Percentiles rank a stretch among this genome's conserved stretches.
phyloP scores from a whole-genome alignment of 495 filamentous ascomycete species.

The Amniculicola lignicola region DNA sequence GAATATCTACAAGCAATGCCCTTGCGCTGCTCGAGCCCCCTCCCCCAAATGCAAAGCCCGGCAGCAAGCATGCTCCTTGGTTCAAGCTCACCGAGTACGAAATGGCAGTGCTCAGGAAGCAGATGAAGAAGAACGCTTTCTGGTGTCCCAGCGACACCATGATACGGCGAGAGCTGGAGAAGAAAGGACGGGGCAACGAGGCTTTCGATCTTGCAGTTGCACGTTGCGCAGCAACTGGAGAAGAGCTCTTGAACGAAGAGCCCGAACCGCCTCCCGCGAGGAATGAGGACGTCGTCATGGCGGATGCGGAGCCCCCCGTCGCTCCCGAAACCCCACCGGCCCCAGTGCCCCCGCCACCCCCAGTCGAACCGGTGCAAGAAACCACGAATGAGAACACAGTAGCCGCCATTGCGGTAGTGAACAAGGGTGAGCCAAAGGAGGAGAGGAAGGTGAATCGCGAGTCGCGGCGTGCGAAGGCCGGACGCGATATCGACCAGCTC shows the following conservation, averaged over 20 bases:
- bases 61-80: slow-evolving; percentile 82
- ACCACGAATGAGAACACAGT: slow-evolving; percentile 48
- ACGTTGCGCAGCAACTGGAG: slow-evolving; percentile 64
- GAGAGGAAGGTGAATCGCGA: slow-evolving; percentile 64
- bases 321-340: background rate
- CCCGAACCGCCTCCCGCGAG: slow-evolving; percentile 7
- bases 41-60: slow-evolving; percentile 68
- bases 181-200: slow-evolving; percentile 71
- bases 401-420: slow-evolving; percentile 82
- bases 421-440: slow-evolving; percentile 89
- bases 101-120: slow-evolving; percentile 83
- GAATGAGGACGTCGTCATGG: background rate
- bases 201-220: slow-evolving; percentile 67
- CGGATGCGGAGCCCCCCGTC: too few species aligned
- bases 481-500: slow-evolving; percentile 48
- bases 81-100: slow-evolving; percentile 85
- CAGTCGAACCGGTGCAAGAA: background rate
- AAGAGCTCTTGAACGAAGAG: slow-evolving; percentile 54
- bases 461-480: slow-evolving; percentile 62
- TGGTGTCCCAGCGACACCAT: slow-evolving; percentile 96
- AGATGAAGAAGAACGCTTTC: slow-evolving; percentile 98
- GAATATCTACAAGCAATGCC: slow-evolving; percentile 78
- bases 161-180: slow-evolving; percentile 82
- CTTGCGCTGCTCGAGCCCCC: slow-evolving; percentile 74
- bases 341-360: background rate